Percentiles rank a stretch among this genome's conserved stretches.
These are phyloP conservation scores for Escovopsis sp. DNA, from an alignment of 2,329 filamentous ascomycete genomes.

Conservation along the genomic window DNA sequence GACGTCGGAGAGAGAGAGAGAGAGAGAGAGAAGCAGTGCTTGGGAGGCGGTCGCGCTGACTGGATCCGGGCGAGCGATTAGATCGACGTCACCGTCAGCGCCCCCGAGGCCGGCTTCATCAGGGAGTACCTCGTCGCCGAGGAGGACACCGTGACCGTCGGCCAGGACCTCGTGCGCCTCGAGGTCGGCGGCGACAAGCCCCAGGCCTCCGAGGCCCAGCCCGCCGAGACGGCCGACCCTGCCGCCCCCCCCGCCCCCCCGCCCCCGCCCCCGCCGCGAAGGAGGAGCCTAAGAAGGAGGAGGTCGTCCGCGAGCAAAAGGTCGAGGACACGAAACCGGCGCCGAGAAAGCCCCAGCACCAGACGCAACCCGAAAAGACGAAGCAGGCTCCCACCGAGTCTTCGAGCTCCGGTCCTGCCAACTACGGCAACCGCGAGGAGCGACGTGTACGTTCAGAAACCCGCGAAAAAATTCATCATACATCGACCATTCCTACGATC, in stretches of 20 bases:
- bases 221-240: slow-evolving; percentile 5
- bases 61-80: slow-evolving; percentile 23
- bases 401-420: slow-evolving; percentile 9
- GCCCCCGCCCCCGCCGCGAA: slow-evolving; percentile 17
- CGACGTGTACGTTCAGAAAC: slow-evolving; percentile 54
- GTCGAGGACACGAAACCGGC: slow-evolving; percentile 6
- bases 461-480: too few species aligned
- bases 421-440: slow-evolving; percentile 64
- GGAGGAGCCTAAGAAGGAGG: slow-evolving; percentile 23
- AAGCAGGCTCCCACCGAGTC: slow-evolving; percentile 9
- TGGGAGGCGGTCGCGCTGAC: too few species aligned
- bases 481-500: not conserved
- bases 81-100: slow-evolving; percentile 96
- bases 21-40: too few species aligned
- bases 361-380: slow-evolving; percentile 10
- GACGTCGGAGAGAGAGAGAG: too few species aligned
- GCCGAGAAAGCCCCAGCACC: slow-evolving; percentile 6
- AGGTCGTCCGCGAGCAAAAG: slow-evolving; percentile 5
- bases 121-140: slow-evolving; percentile 85
- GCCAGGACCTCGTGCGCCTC: slow-evolving; percentile 76
- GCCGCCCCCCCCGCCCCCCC: too few species aligned
- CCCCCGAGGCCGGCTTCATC: slow-evolving; percentile 76
- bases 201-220: slow-evolving; percentile 10
- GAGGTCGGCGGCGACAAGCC: slow-evolving; percentile 45
- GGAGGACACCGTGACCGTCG: slow-evolving; percentile 89